Evolutionary conservation across 345 rosid species (phyloP), one percentile per base, ranked within the genome.

Genomic region (Populus euphratica): DNA sequence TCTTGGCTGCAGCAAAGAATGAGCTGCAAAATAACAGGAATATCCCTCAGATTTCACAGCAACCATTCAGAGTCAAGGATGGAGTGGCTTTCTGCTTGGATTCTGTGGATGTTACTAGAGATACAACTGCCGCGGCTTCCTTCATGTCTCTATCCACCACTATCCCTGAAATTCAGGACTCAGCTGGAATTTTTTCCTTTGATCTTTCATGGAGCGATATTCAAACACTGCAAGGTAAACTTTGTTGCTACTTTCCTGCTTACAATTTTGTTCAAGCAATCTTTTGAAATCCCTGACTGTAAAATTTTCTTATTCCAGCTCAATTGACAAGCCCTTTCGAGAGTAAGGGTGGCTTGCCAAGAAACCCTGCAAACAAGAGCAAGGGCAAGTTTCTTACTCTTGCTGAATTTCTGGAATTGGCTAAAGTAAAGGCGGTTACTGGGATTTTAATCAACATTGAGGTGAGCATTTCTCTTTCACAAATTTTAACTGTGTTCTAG

Each of bases 181-280:
- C 74, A 16, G 84, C 84, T 1, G 99, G 97, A 56, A 82, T 95
- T 74, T 95, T 92, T 81, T 91, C 98, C 14, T 95, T 95, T 72
- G 98, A 93, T 78, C 94, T 95, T 49, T 81, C 93, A 1, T 95
- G 98, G 99, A 84, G 80, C 6, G 98, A 95, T 82, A 91, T 95
- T 70, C 91, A 93, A 82, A 87, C 87, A 81, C 79, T 92, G 74
- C 89, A 91, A 78, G 92, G 98, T 95, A 87, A 82, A 79, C 38
- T 71, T 76, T 47, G 65, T 14, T 20, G 38, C 54, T 25, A 4
- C 23, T 39, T 6, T 61, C 13, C 49, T 47, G 23, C 54, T 23
- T 5, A 63, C 49, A 2, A 13, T 17, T 12, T 36, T 6, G 31
- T 69, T 39, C 25, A 18, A 27, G 38, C 8, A 44, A 74, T 36